A percentile compares a stretch with the other conserved stretches of the same genome.
These are phyloP conservation scores for Neoboletus subvelutipes DNA, from an alignment of 768 basidiomycete species.

Conservation along the genomic window DNA sequence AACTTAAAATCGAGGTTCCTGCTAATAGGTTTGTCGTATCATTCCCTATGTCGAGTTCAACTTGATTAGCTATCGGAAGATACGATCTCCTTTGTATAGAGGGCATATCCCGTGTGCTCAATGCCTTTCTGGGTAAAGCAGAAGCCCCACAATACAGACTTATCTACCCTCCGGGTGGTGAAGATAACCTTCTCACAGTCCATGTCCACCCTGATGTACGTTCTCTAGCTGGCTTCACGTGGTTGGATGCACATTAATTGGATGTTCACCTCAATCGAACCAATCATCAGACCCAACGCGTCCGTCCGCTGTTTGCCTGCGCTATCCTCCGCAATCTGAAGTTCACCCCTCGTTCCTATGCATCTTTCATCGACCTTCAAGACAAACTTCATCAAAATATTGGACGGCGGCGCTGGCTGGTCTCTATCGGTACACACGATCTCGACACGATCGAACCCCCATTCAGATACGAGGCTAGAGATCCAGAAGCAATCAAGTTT, in stretches of 20 bases:
- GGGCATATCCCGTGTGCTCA: conserved; percentile 85
- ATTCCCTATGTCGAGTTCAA: background rate
- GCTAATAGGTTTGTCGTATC: conserved; percentile 74
- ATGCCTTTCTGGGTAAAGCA: conserved; percentile 73
- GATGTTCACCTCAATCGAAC: background rate
- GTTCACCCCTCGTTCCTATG: conserved; percentile 87
- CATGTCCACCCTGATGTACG: conserved; percentile 72
- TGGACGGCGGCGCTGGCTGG: conserved; percentile 84
- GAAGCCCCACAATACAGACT: conserved; percentile 72
- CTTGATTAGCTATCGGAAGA: conserved; percentile 42
- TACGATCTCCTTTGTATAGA: conserved; percentile 98
- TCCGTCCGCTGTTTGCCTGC: conserved; percentile 89
- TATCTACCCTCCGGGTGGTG: conserved; percentile 67
- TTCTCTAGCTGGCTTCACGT: background rate
- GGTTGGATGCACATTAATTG: background rate
- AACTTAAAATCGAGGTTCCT: conserved; percentile 98
- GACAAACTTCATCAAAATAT: conserved; percentile 98
- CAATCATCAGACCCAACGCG: conserved; percentile 61
- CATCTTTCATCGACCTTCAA: conserved; percentile 98
- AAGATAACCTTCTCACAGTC: conserved; percentile 62
- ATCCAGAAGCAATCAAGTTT: conserved; percentile 90
- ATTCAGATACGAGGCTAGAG: conserved; percentile 81
- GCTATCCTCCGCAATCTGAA: conserved; percentile 88
- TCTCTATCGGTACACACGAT: conserved; percentile 97
- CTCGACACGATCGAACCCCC: conserved; percentile 84